Conservation (phyloP, 164 flowering plant genomes). For the Umbellularia californica region DNA sequence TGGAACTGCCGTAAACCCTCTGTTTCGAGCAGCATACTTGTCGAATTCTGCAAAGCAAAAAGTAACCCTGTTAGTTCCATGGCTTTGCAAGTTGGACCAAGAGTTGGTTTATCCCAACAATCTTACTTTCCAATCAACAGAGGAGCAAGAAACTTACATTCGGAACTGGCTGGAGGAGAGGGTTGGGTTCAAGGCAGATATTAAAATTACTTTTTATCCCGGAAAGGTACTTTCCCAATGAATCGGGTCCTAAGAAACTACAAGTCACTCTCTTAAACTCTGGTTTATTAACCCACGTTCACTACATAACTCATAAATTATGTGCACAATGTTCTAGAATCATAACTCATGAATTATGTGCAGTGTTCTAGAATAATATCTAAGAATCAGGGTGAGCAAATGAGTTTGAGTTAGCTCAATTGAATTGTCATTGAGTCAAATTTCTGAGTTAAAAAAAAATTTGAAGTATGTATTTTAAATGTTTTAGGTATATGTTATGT, state of each 20-base stretch:
- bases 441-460: background rate
- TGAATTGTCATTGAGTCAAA: background rate
- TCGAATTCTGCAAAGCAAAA: slow-evolving; percentile 80
- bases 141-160: slow-evolving; percentile 87
- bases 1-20: slow-evolving; percentile 97
- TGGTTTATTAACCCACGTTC: background rate
- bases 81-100: slow-evolving; percentile 93
- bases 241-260: background rate
- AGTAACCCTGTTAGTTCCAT: slow-evolving; percentile 93
- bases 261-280: background rate
- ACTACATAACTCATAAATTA: background rate
- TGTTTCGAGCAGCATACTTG: slow-evolving; percentile 93
- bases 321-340: no score
- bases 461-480: background rate
- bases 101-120: slow-evolving; percentile 86
- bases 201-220: slow-evolving; percentile 88
- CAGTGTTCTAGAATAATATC: no score
- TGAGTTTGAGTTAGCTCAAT: background rate
- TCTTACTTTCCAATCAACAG: slow-evolving; percentile 77
- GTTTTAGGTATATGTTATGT: background rate
- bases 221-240: slow-evolving; percentile 65
- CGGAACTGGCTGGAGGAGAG: slow-evolving; percentile 94
- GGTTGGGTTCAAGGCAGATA: slow-evolving; percentile 84
- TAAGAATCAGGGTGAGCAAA: background rate
- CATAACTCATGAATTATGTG: background rate